Evolutionary conservation across 73 alveolate genomes (phyloP).

Genomic region (Paramecium sonneborni): DNA sequence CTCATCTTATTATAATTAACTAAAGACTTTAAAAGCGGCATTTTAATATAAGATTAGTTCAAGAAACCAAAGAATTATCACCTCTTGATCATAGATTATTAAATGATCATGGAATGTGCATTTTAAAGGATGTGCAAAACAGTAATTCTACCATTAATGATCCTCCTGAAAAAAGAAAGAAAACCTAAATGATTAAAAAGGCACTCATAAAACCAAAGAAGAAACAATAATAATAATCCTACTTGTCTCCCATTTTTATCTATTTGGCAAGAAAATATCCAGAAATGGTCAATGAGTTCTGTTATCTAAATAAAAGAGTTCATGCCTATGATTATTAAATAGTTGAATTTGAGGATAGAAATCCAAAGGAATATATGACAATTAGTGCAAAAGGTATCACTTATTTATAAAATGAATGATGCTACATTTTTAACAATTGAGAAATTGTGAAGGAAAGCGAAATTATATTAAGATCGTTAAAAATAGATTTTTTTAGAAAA

Average conservation of each 20-base stretch:
- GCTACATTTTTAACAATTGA: conserved; percentile 79
- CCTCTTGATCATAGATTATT: not conserved
- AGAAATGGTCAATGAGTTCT: conserved; percentile 79
- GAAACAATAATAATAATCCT: not conserved
- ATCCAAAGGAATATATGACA: conserved; percentile 83
- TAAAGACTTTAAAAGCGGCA: not conserved
- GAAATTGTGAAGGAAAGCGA: conserved; percentile 86
- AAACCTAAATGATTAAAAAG: not conserved
- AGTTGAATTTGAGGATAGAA: conserved; percentile 79
- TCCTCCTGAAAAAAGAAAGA: not conserved
- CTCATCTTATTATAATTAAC: too few relatives aligned
- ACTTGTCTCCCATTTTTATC: conserved; percentile 81
- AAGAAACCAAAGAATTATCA: not conserved
- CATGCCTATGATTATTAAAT: conserved; percentile 86
- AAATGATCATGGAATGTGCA: not conserved
- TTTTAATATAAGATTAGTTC: not conserved
- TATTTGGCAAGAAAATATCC: conserved; percentile 78
- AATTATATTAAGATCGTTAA: conserved; percentile 70
- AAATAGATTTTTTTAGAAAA: conserved; percentile 78
- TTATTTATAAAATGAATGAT: conserved; percentile 76
- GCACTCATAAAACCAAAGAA: not conserved
- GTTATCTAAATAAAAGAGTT: conserved; percentile 81
- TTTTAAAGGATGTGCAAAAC: conserved; percentile 13
- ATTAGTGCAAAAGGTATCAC: conserved; percentile 83
- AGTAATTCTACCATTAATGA: conserved; percentile 9